Evolutionary conservation across 2,329 filamentous ascomycete species (phyloP), one percentile per base, ranked within the genome.

Genomic region (Claviceps purpurea): DNA sequence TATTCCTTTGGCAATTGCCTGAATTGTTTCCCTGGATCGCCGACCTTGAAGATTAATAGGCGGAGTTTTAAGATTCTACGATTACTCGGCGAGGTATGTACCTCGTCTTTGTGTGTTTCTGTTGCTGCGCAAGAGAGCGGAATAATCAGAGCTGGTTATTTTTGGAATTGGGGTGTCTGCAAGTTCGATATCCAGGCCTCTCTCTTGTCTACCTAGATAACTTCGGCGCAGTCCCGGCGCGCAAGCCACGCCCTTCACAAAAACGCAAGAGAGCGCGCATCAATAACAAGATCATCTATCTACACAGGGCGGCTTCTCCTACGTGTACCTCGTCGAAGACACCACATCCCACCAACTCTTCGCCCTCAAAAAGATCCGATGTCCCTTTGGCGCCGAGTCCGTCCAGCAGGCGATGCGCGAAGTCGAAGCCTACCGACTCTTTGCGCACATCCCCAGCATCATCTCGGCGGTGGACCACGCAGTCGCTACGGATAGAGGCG

Each of bases 241-340:
- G 30, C 4, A 11, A 34, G 30, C 30, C 30, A 34, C 30, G 30
- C 30, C 30, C 4, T 34, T 11, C 10, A 34, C 30, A 34, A 34
- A 34, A 34, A 34, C 3, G 10, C 30, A 11, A 34, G 30, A 34
- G 10, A 34, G 11, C 10, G 30, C 30, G 30, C 30, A 34, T 34
- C 4, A 34, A 34, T 34, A 11, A 34, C 30, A 34, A 11, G 30
- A 34, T 11, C 4, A 34, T 34, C 3, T 11, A 34, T 34, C 3
- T 34, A 11, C 3, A 39, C n/a, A 49, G 85, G 93, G 93, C 65
- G 93, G 93, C 63, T 98, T 98, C 75, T 95, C 89, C 58, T 98
- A 97, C 70, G 93, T 98, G 61, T 98, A 98, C 72, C 87, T 98
- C 54, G 93, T 98, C 55, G 87, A 97, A 75, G 90, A 96, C 68